phyloP scores from a whole-genome alignment of 768 basidiomycete species.

The Rhizopogon salebrosus region DNA sequence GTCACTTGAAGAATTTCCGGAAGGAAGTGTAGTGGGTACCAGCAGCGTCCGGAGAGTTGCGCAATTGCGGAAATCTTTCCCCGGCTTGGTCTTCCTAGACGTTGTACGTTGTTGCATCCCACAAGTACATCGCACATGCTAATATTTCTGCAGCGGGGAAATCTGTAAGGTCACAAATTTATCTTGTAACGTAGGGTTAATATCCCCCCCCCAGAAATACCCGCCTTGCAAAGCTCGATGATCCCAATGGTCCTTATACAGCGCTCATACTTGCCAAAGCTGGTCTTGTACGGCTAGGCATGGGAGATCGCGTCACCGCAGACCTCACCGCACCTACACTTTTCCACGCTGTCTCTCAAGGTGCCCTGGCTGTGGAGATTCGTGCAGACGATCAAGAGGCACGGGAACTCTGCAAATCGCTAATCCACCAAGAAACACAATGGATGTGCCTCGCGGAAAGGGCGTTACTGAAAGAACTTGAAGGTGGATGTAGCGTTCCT shows the following conservation, averaged over 20 bases:
- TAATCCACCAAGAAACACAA: slow-evolving; percentile 75
- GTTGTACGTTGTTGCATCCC: slow-evolving; percentile 54
- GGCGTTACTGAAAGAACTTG: slow-evolving; percentile 80
- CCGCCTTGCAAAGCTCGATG: slow-evolving; percentile 87
- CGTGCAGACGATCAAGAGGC: slow-evolving; percentile 59
- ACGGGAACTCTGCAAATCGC: slow-evolving; percentile 53
- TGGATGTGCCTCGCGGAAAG: slow-evolving; percentile 83
- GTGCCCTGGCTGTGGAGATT: slow-evolving; percentile 86
- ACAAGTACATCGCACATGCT: neutral
- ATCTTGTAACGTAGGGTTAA: slow-evolving; percentile 4
- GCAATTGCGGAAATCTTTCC: slow-evolving; percentile 77
- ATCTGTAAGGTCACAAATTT: slow-evolving; percentile 53
- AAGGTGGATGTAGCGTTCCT: slow-evolving; percentile 97
- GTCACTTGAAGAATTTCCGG: slow-evolving; percentile 75
- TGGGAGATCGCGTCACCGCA: slow-evolving; percentile 68
- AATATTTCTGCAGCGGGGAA: slow-evolving; percentile 58
- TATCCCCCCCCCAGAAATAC: slow-evolving; percentile 62
- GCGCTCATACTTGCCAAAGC: slow-evolving; percentile 93
- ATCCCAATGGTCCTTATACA: slow-evolving; percentile 68
- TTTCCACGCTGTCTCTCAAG: slow-evolving; percentile 91
- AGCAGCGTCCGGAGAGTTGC: slow-evolving; percentile 91
- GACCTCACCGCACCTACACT: slow-evolving; percentile 72
- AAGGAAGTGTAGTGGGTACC: slow-evolving; percentile 90
- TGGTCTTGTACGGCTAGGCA: slow-evolving; percentile 78
- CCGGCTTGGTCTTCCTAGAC: slow-evolving; percentile 75